These are phyloP conservation scores for Lecanosticta acicola DNA, from an alignment of 2,329 filamentous ascomycete species.

Conservation along the genomic window DNA sequence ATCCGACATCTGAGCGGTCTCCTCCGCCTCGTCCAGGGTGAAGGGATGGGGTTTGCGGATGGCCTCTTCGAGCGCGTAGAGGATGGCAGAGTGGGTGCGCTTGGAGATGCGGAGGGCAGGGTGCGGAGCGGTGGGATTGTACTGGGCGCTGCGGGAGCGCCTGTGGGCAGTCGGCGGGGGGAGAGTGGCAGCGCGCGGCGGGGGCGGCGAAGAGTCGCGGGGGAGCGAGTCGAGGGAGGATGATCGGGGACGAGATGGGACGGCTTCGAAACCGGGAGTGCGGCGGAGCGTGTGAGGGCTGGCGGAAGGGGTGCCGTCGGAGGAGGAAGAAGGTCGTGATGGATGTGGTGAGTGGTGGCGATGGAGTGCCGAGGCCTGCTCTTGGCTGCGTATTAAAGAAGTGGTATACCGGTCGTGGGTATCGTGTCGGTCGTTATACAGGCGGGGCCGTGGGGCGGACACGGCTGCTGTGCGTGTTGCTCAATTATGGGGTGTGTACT, in stretches of 20 bases:
- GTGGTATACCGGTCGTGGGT: constrained; percentile 50
- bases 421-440: constrained; percentile 51
- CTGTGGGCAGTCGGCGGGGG: constrained; percentile 30
- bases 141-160: constrained; percentile 30
- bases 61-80: constrained; percentile 87
- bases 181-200: constrained; percentile 19
- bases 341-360: constrained; percentile 26
- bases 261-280: constrained; percentile 46
- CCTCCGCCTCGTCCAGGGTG: constrained; percentile 77
- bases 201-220: constrained; percentile 10
- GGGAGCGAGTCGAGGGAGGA: constrained; percentile 41
- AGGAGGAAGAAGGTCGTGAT: constrained; percentile 49
- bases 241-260: constrained; percentile 37
- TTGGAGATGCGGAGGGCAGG: constrained; percentile 67
- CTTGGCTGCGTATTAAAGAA: constrained; percentile 45
- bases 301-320: constrained; percentile 40
- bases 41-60: constrained; percentile 76
- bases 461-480: constrained; percentile 31
- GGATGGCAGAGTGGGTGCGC: constrained; percentile 81
- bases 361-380: constrained; percentile 35
- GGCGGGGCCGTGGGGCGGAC: constrained; percentile 38
- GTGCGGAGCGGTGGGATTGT: constrained; percentile 37
- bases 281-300: constrained; percentile 46
- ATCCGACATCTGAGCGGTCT: constrained; percentile 89
- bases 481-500: too few species aligned